Evolutionary conservation across 768 basidiomycete species (phyloP).

Genomic region (Tulasnella sp.): DNA sequence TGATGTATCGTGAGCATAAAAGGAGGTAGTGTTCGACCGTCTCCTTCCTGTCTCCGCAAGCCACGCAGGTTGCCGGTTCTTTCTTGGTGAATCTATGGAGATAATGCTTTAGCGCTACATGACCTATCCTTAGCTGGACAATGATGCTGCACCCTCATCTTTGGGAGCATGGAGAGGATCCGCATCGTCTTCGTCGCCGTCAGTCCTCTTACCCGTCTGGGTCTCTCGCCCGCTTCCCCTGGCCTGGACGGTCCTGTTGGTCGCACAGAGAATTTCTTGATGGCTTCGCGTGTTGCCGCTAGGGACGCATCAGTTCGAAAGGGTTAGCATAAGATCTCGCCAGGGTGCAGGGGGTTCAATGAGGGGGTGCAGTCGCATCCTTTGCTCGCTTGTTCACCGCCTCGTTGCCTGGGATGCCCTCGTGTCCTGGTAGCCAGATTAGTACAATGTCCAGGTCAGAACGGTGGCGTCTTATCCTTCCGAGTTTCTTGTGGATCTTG

Average conservation of each 20-base stretch:
- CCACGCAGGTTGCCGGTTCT: constrained; percentile 13
- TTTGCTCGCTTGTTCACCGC: constrained; percentile 6
- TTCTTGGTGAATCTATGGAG: constrained; percentile 10
- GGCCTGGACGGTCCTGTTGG: too few relatives aligned
- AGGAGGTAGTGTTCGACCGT: constrained; percentile 22
- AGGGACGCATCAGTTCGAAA: background rate
- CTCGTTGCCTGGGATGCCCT: constrained; percentile 17
- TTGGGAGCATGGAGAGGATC: constrained; percentile 15
- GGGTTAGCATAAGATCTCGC: too few relatives aligned
- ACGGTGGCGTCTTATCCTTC: background rate
- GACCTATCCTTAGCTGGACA: constrained; percentile 20
- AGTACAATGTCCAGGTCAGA: background rate
- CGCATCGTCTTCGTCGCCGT: background rate
- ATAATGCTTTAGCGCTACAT: constrained; percentile 20
- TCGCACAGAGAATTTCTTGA: background rate
- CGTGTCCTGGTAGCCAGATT: constrained; percentile 15
- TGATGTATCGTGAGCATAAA: background rate
- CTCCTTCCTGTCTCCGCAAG: constrained; percentile 14
- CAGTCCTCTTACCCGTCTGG: background rate
- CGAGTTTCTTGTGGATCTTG: background rate
- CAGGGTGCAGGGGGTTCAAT: background rate
- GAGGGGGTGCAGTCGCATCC: background rate
- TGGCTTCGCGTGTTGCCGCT: constrained; percentile 4
- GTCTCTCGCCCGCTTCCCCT: background rate
- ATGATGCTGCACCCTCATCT: constrained; percentile 18